Evolutionary conservation across 2,329 filamentous ascomycete species (phyloP).

Genomic region (Cryphonectria parasitica): DNA sequence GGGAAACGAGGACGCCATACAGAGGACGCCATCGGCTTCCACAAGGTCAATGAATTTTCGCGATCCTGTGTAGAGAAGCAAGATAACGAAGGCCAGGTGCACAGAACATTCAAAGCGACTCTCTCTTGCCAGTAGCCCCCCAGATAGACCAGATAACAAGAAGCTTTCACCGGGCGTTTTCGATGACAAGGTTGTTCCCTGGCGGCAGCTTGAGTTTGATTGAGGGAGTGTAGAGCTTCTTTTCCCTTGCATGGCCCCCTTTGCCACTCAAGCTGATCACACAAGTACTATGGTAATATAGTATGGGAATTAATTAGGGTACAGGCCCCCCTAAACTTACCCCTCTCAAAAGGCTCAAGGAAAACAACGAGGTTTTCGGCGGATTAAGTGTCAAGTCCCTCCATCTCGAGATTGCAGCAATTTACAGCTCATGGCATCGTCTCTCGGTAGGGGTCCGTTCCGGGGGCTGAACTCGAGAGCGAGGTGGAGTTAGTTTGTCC

Average conservation of each 20-base stretch:
- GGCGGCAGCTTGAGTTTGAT: neutral
- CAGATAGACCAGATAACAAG: neutral
- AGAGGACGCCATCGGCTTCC: neutral
- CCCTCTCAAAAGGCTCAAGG: neutral
- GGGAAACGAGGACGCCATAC: neutral
- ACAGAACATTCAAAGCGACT: neutral
- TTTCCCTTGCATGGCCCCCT: neutral
- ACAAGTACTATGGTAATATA: neutral
- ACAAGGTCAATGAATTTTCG: neutral
- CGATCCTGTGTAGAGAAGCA: neutral
- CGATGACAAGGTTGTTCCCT: neutral
- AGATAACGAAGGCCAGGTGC: neutral
- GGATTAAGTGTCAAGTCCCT: neutral
- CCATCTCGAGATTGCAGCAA: slow-evolving; percentile 6
- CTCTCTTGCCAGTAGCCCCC: neutral
- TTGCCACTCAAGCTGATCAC: neutral
- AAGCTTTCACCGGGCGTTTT: neutral
- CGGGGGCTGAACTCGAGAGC: slow-evolving; percentile 1
- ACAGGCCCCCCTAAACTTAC: neutral
- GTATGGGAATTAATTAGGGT: neutral
- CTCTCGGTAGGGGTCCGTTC: slow-evolving; percentile 2
- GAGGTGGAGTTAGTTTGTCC: neutral
- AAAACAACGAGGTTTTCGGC: slow-evolving; percentile 5
- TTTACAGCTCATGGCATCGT: neutral
- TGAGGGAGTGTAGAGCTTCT: neutral